Base-by-base conservation (phyloP, 495 filamentous ascomycete species). In the Hapsidospora chrysogenum region DNA sequence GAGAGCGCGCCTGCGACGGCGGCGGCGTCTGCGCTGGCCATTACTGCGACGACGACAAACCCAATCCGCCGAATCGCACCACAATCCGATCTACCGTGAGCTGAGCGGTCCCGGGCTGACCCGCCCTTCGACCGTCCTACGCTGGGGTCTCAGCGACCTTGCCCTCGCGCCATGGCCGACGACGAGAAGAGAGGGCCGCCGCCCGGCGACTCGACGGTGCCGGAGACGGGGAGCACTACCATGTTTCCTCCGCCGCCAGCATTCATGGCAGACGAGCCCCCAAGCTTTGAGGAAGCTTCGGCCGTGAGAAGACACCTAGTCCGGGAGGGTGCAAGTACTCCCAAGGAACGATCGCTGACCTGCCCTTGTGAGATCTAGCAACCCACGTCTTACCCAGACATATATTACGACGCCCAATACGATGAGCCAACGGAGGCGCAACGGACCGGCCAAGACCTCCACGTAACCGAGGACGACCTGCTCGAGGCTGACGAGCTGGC, bases 401-500 rank as follows among this genome's bases (percentile, higher is more conserved):
- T 11, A 6, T 11, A 26, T 26, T 26, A 26, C 11, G 23, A 6
- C 6, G 6, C 6, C 23, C 6, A 11, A 11, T 6, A 6, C 23
- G 23, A 26, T 11, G 23, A 26, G 23, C 23, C 6, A 11, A 11
- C 6, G 23, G 6, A 6, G 23, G 6, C 23, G 6, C 23, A 26
- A 11, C 23, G 23, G 20, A 27, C 33, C 33, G 33, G 25, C 20
- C 33, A 36, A 11, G 40, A 42, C n/a, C 32, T 50, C 18, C 44
- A 50, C 19, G 48, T 45, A 31, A 47, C 48, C 7, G 48, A 47
- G 29, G 33, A 38, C 21, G 48, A 50, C 30, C 22, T 50, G 11
- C 40, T 44, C 23, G 48, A 50, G 39, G 48, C 48, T n/a, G 41
- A 39, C 29, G 44, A 41, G 22, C 19, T 43, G 15, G 48, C 48